A percentile compares a stretch with the other conserved stretches of the same genome.
phyloP scores from a whole-genome alignment of 2,329 filamentous ascomycete genomes.

The Raffaelea arxii region DNA sequence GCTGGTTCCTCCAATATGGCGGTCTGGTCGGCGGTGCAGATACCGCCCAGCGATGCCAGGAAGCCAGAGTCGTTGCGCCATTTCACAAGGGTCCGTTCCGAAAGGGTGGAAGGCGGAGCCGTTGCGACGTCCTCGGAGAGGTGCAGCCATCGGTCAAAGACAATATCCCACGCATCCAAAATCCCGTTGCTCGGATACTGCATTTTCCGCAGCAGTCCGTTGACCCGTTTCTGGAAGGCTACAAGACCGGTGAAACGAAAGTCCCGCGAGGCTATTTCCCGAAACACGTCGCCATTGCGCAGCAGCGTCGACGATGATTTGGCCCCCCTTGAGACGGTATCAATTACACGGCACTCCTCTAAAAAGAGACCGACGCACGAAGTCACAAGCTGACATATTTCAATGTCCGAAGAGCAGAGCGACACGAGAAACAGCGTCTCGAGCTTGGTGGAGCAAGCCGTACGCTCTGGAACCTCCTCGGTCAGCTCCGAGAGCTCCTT shows the following conservation, averaged over 20 bases:
- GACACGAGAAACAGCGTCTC: conserved; percentile 55
- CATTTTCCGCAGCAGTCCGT: conserved; percentile 49
- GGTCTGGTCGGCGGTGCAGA: conserved; percentile 52
- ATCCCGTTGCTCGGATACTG: conserved; percentile 57
- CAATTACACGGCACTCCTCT: conserved; percentile 49
- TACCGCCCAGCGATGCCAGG: conserved; percentile 55
- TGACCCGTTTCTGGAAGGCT: conserved; percentile 58
- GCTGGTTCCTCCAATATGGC: conserved; percentile 47
- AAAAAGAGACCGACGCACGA: conserved; percentile 51
- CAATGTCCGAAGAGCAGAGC: conserved; percentile 55
- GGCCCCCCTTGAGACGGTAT: conserved; percentile 37
- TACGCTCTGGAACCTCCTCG: conserved; percentile 45
- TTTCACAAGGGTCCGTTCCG: conserved; percentile 48
- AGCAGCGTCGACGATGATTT: conserved; percentile 44
- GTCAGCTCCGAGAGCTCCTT: conserved; percentile 46
- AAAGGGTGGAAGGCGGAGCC: conserved; percentile 37
- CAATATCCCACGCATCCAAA: conserved; percentile 55
- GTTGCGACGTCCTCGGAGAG: conserved; percentile 54
- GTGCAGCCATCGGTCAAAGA: conserved; percentile 55
- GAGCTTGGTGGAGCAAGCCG: conserved; percentile 41
- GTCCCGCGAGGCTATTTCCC: conserved; percentile 51
- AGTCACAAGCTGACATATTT: conserved; percentile 55
- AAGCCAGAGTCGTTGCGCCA: conserved; percentile 64
- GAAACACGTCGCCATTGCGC: conserved; percentile 51
- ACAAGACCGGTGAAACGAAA: conserved; percentile 61